Conservation (phyloP, 2,329 filamentous ascomycete species). For the Aspergillus arachidicola region DNA sequence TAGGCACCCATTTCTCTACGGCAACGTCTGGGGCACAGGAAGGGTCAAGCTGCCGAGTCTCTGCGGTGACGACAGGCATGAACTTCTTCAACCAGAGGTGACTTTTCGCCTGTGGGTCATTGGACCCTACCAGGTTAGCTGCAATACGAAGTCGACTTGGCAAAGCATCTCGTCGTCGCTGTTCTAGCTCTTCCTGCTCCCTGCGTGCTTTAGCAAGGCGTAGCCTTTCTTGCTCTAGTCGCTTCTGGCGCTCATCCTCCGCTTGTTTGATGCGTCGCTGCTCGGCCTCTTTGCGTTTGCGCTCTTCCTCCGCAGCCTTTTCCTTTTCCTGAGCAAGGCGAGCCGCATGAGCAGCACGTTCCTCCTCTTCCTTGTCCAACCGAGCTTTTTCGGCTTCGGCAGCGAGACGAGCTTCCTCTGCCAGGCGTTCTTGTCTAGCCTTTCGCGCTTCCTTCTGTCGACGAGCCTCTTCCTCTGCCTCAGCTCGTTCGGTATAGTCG, state of each 20-base stretch:
- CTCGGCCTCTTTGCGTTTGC: conserved; percentile 46
- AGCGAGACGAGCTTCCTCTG: conserved; percentile 32
- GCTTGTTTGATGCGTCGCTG: conserved; percentile 47
- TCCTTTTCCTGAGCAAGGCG: conserved; percentile 44
- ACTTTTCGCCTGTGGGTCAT: conserved; percentile 45
- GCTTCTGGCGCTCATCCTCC: conserved; percentile 50
- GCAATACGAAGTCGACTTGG: conserved; percentile 48
- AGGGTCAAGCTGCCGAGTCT: conserved; percentile 47
- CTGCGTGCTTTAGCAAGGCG: conserved; percentile 47
- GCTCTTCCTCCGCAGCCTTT: conserved; percentile 47
- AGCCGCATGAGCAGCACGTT: conserved; percentile 36
- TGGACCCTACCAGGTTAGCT: conserved; percentile 48
- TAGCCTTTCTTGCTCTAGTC: conserved; percentile 44
- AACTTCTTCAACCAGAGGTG: conserved; percentile 49
- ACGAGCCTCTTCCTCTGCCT: conserved; percentile 29
- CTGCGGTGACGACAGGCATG: conserved; percentile 49
- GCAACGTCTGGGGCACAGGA: conserved; percentile 38
- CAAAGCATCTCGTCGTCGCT: conserved; percentile 48
- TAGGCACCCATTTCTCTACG: conserved; percentile 52
- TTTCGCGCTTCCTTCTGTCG: conserved; percentile 29
- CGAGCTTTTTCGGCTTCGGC: conserved; percentile 35
- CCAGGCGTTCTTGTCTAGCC: conserved; percentile 35
- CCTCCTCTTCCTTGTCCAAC: conserved; percentile 38
- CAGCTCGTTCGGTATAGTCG: conserved; percentile 27
- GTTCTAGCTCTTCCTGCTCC: conserved; percentile 50